phyloP scores from a whole-genome alignment of 371 early-diverging fungal genomes.

The Mucor sp. region DNA sequence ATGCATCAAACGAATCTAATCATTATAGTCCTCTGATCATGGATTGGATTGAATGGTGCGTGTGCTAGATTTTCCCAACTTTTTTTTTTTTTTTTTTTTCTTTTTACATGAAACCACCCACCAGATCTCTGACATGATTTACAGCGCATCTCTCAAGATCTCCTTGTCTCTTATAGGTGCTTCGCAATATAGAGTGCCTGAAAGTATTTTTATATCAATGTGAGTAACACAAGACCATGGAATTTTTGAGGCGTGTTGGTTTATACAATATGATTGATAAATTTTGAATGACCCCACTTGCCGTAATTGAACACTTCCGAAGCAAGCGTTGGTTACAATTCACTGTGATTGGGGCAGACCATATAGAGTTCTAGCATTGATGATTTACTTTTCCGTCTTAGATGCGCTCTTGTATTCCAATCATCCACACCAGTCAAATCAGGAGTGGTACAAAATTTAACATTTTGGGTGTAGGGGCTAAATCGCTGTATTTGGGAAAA shows the following conservation, averaged over 20 bases:
- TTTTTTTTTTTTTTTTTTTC: too few relatives aligned
- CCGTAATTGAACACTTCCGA: conserved; percentile 9
- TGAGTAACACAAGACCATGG: not conserved
- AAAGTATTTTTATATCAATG: too few relatives aligned
- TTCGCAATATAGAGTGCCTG: too few relatives aligned
- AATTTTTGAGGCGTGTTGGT: conserved; percentile 2
- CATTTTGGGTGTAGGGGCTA: not conserved
- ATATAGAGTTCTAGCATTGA: not conserved
- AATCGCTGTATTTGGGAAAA: not conserved
- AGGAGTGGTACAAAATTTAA: not conserved
- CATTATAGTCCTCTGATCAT: not conserved
- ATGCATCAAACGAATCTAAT: not conserved
- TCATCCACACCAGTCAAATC: not conserved
- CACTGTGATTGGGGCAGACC: not conserved
- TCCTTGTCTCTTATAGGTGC: not conserved
- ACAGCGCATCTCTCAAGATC: not conserved
- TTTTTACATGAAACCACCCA: too few relatives aligned
- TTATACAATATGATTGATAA: not conserved
- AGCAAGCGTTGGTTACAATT: not conserved
- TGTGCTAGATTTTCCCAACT: not conserved
- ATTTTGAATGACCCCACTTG: not conserved
- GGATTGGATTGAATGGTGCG: not conserved
- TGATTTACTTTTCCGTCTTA: not conserved
- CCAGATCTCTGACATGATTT: too few relatives aligned
- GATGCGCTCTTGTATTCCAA: not conserved